Conservation (phyloP, 495 filamentous ascomycete species). For the Penicillium nucicola region DNA sequence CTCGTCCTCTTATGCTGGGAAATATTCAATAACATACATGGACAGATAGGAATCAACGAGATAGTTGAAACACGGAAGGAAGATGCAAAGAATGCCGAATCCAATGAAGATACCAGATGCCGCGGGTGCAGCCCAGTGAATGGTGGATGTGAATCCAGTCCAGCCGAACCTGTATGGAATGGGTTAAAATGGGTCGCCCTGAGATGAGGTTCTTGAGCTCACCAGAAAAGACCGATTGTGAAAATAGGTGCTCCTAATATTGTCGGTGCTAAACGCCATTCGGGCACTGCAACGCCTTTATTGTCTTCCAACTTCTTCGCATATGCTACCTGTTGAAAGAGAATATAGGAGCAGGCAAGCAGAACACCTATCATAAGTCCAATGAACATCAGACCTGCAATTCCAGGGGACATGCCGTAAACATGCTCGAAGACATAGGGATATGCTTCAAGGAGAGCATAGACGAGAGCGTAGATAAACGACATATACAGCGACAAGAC, state of each 20-base stretch:
- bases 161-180: slow-evolving; percentile 36
- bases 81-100: slow-evolving; percentile 36
- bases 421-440: slow-evolving; percentile 37
- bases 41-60: slow-evolving; percentile 51
- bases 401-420: slow-evolving; percentile 33
- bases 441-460: slow-evolving; percentile 44
- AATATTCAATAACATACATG: slow-evolving; percentile 46
- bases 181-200: background rate
- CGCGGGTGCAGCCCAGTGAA: slow-evolving; percentile 35
- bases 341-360: slow-evolving; percentile 24
- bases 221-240: slow-evolving; percentile 56
- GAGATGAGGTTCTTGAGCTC: background rate
- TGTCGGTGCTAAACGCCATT: slow-evolving; percentile 43
- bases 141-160: slow-evolving; percentile 31
- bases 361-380: slow-evolving; percentile 35
- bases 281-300: slow-evolving; percentile 29
- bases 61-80: slow-evolving; percentile 41
- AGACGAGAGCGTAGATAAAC: slow-evolving; percentile 45
- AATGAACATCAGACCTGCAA: slow-evolving; percentile 37
- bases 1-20: too few species aligned
- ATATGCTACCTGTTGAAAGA: slow-evolving; percentile 29
- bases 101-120: slow-evolving; percentile 31
- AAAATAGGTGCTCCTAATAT: slow-evolving; percentile 50
- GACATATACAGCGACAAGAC: slow-evolving; percentile 46
- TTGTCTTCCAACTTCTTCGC: slow-evolving; percentile 29